Evolutionary conservation across 169 alveolate genomes (phyloP).

Genomic region (Theileria annulata): DNA sequence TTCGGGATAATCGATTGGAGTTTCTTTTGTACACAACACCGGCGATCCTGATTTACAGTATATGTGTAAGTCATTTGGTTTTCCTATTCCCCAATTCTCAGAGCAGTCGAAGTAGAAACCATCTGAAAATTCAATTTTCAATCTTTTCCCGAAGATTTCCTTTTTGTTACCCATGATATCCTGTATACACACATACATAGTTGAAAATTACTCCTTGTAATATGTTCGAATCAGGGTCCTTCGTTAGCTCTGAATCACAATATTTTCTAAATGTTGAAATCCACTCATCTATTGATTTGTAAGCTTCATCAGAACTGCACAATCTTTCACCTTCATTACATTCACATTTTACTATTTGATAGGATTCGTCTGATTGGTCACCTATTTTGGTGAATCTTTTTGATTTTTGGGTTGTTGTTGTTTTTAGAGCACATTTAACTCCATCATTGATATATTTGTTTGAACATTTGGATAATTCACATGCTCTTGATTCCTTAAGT

Average conservation of each 20-base stretch:
- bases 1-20: slow-evolving; percentile 17
- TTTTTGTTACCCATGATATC: slow-evolving; percentile 22
- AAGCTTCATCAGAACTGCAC: slow-evolving; percentile 59
- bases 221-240: slow-evolving; percentile 17
- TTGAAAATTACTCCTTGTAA: slow-evolving; percentile 22
- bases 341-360: slow-evolving; percentile 21
- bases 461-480: slow-evolving; percentile 37
- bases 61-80: slow-evolving; percentile 16
- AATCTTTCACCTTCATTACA: slow-evolving; percentile 29
- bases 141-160: slow-evolving; percentile 32
- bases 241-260: slow-evolving; percentile 17
- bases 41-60: slow-evolving; percentile 57
- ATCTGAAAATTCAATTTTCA: slow-evolving; percentile 44
- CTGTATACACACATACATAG: not conserved
- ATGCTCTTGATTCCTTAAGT: slow-evolving; percentile 14
- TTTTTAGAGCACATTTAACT: not conserved
- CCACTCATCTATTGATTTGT: slow-evolving; percentile 30
- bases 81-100: slow-evolving; percentile 50
- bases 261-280: slow-evolving; percentile 28
- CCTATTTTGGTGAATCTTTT: not conserved
- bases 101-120: slow-evolving; percentile 61
- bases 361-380: slow-evolving; percentile 2
- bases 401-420: not conserved
- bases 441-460: not conserved
- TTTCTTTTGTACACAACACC: slow-evolving; percentile 31